Conservation (phyloP, 1,139 yeast species). For the Lodderomyces metapsilosis region DNA sequence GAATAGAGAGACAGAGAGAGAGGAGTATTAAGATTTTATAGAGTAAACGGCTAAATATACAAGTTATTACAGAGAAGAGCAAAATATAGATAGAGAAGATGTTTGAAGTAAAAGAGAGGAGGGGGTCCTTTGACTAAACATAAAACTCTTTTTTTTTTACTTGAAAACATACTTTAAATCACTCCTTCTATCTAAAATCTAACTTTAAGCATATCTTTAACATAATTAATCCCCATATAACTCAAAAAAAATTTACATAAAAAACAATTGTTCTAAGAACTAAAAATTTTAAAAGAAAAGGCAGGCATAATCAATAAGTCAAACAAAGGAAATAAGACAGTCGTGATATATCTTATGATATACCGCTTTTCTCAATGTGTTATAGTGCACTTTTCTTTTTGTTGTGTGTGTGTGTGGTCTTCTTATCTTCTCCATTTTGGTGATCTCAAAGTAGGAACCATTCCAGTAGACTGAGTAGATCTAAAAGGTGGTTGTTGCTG, state of each 20-base stretch:
- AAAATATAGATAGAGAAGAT: neutral
- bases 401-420: neutral
- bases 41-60: neutral
- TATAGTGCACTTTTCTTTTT: no score
- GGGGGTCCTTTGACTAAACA: no score
- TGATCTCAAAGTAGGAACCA: conserved; percentile 7
- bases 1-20: conserved; percentile 6
- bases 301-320: no score
- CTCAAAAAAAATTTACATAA: no score
- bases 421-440: neutral
- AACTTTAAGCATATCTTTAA: neutral
- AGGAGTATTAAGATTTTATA: conserved; percentile 1
- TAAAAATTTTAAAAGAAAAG: no score
- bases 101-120: neutral
- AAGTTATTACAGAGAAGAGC: neutral
- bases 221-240: no score
- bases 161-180: neutral
- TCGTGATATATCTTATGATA: no score
- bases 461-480: conserved; percentile 7
- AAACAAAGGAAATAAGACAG: no score
- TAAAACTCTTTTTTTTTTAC: no score
- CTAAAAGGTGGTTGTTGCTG: conserved; percentile 5
- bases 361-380: no score
- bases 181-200: neutral
- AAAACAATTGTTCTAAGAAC: no score